Evolutionary conservation across 208 protist species (phyloP).

Genomic region (Porcisia deanei): DNA sequence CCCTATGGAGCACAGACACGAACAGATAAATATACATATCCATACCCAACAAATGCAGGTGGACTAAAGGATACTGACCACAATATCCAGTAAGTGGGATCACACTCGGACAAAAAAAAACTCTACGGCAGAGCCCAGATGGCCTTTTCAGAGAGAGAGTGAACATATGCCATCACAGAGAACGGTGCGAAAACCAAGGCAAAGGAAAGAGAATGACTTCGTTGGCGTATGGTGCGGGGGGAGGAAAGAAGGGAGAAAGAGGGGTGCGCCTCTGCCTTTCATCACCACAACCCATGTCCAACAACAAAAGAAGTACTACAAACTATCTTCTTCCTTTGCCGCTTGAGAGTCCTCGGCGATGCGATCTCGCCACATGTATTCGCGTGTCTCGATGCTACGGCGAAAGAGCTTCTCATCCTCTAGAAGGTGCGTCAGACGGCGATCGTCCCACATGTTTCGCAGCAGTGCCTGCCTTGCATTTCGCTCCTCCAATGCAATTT

Average conservation of each 20-base stretch:
- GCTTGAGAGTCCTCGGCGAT: not conserved
- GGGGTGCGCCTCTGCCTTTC: not conserved
- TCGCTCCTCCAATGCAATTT: constrained; percentile 29
- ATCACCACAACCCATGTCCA: not conserved
- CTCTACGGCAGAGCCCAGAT: not conserved
- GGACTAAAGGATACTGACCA: too few relatives aligned
- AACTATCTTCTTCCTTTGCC: not conserved
- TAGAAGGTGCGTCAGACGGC: constrained; percentile 1
- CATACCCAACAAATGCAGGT: too few relatives aligned
- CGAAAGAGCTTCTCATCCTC: constrained; percentile 28
- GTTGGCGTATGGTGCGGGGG: not conserved
- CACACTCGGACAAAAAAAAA: not conserved
- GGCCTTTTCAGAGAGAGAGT: not conserved
- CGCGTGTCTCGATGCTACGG: constrained; percentile 4
- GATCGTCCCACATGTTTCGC: not conserved
- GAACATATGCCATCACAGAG: not conserved
- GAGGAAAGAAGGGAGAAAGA: not conserved
- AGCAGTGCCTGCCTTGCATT: constrained; percentile 14
- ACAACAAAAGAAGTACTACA: not conserved
- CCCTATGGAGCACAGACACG: not conserved
- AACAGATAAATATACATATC: not conserved
- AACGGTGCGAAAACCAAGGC: not conserved
- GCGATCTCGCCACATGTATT: constrained; percentile 1
- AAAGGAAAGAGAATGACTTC: not conserved
- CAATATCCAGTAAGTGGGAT: not conserved